Evolutionary conservation across 2,329 filamentous ascomycete species (phyloP), one percentile per base, ranked within the genome.

Genomic region (Ilyonectria robusta): DNA sequence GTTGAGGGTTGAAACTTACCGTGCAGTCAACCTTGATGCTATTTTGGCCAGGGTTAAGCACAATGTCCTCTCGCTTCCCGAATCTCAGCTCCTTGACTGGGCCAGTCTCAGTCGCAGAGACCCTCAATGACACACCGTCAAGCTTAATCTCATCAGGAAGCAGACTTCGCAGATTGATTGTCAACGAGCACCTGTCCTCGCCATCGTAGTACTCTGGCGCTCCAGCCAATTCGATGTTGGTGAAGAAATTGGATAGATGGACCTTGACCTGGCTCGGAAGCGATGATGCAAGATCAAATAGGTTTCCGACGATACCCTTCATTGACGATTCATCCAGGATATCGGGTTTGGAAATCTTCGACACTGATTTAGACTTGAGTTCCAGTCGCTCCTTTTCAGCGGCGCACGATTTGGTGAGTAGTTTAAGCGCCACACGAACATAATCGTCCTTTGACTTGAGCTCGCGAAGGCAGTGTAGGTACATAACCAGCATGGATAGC

Each of bases 401-500:
- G 0, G 82, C 81, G 4, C 88, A 91, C 1, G 89, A 87, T 76
- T 93, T 94, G 8, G 88, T 88, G 11, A 96, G 81, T 1, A 98
- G 83, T 74, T 92, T 92, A 15, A 98, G 84, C 9, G 94, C 86
- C 9, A 93, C 91, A 26, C 89, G 88, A 17, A 95, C 90, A 75
- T 94, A 97, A 68, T 97, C 94, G 59, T 95, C 92, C 66, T 90
- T 90, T 15, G 90, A 89, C 55, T 92, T 86, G 31, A 97, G 86
- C 72, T 93, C 88, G 70, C 93, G 92, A 31, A 99, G 85, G 78
- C 95, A 98, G 55, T 89, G 88, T 0, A 93, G 89, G 78, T 98
- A 96, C 86, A 98, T 92, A 70, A 93, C 89, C 6, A 98, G 86
- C 87, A 97, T 93, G 1, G 92, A 92, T 4, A 94, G 84, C 77